Percentiles rank a stretch among this genome's conserved stretches.
Conservation (phyloP, 2,329 filamentous ascomycete species). For the Aspergillus sp. region DNA sequence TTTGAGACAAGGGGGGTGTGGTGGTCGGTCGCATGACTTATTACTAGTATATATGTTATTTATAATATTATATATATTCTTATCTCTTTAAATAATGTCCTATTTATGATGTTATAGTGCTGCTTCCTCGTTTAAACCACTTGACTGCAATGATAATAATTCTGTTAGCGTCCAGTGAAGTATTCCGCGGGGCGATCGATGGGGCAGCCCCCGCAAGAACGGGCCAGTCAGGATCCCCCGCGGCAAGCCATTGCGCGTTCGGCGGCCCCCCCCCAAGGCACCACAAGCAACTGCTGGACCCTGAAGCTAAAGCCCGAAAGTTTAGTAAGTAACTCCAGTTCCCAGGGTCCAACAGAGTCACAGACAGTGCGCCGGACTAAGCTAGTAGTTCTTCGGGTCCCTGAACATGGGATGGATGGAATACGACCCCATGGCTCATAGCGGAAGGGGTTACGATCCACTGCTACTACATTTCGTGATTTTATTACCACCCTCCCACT, state of each 20-base stretch:
- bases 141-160: background rate
- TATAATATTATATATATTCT: no score
- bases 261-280: background rate
- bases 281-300: background rate
- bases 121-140: background rate
- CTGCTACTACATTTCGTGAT: background rate
- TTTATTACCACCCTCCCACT: background rate
- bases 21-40: background rate
- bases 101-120: background rate
- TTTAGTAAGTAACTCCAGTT: background rate
- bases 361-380: background rate
- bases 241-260: background rate
- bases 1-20: background rate
- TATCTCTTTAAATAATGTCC: no score
- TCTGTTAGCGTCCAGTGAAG: no score
- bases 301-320: background rate
- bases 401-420: no score
- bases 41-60: background rate
- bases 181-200: background rate
- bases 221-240: background rate
- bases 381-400: background rate
- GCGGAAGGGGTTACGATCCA: slow-evolving; percentile 4
- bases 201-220: background rate
- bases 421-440: background rate
- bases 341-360: background rate